Percentiles rank a stretch among this genome's conserved stretches.
These are phyloP conservation scores for Suillus discolor DNA, from an alignment of 768 basidiomycete species.

Conservation along the genomic window DNA sequence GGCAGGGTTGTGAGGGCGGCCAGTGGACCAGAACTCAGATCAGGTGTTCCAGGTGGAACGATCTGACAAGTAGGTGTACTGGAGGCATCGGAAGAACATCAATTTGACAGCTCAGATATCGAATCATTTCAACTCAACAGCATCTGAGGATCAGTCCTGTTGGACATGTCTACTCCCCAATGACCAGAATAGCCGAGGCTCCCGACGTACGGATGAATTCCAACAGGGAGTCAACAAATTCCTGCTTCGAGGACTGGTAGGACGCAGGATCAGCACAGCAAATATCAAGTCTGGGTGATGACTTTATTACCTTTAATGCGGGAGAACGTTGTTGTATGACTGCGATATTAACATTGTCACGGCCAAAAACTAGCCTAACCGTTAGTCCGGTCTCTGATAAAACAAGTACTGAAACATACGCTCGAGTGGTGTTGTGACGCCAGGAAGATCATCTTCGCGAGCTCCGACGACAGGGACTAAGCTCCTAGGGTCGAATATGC, in stretches of 20 bases:
- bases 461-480: slow-evolving; percentile 74
- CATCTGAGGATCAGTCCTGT: slow-evolving; percentile 80
- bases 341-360: slow-evolving; percentile 47
- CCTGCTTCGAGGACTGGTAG: slow-evolving; percentile 63
- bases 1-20: slow-evolving; percentile 46
- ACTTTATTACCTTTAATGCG: slow-evolving; percentile 61
- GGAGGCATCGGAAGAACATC: slow-evolving; percentile 1
- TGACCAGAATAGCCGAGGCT: slow-evolving; percentile 57
- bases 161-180: slow-evolving; percentile 78
- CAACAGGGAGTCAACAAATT: slow-evolving; percentile 60
- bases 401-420: slow-evolving; percentile 44
- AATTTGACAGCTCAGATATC: neutral
- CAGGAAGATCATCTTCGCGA: slow-evolving; percentile 60
- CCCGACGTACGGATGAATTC: slow-evolving; percentile 55
- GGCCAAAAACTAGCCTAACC: slow-evolving; percentile 62
- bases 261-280: slow-evolving; percentile 4
- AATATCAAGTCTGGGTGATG: neutral
- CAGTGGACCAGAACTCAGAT: slow-evolving; percentile 47
- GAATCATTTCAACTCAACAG: slow-evolving; percentile 44
- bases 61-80: slow-evolving; percentile 73
- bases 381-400: slow-evolving; percentile 8
- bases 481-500: slow-evolving; percentile 61
- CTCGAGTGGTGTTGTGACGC: slow-evolving; percentile 78
- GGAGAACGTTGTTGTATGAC: slow-evolving; percentile 83
- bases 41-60: slow-evolving; percentile 43